Base-by-base conservation (phyloP, 1,284 basidiomycete genomes). In the Amylostereum chailletii region DNA sequence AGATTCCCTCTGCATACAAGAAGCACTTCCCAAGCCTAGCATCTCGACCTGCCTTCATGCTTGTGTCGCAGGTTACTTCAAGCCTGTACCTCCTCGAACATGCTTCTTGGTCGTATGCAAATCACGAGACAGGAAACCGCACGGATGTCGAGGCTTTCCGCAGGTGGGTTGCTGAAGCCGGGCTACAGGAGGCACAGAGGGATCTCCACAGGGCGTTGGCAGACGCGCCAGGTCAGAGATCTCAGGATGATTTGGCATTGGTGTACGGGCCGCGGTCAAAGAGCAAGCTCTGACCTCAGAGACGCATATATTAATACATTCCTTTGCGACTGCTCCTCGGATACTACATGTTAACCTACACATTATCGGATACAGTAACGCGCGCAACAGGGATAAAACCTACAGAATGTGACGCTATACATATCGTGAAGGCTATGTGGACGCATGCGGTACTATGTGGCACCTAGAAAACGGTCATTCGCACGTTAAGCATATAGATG, bases 71-170 rank as follows among this genome's bases (percentile, higher is more conserved):
- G 46, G 57, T 76, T 37, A 66, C 79, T 0, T 75, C 78, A 0
- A 66, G 71, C 4, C 45, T 74, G 1, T 77, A 75, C 59, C 71
- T 87, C 31, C 66, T 86, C 4, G 83, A 87, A 58, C 84, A 88
- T 46, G 76, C 79, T 0, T 60, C 74, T 5, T 87, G 83, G 83
- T 72, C 79, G 0, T 54, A 65, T 53, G 61, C 48, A 4, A 67
- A 51, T 7, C 56, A 60, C 2, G 61, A 71, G 48, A 50, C 59
- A 0, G 62, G 66, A 4, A 57, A 52, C 1, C 65, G 68, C 1
- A 60, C 67, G 0, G 81, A 86, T 51, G 54, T 66, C 2, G 76
- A 79, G 41, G 72, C 77, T 2, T 77, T 85, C 56, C 62, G 59
- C 48, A 68, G 80, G 45, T 87, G 83, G 82, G 66, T 78, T 0